Conservation (phyloP, 257 asterid genomes). For the Osmanthus fragrans region DNA sequence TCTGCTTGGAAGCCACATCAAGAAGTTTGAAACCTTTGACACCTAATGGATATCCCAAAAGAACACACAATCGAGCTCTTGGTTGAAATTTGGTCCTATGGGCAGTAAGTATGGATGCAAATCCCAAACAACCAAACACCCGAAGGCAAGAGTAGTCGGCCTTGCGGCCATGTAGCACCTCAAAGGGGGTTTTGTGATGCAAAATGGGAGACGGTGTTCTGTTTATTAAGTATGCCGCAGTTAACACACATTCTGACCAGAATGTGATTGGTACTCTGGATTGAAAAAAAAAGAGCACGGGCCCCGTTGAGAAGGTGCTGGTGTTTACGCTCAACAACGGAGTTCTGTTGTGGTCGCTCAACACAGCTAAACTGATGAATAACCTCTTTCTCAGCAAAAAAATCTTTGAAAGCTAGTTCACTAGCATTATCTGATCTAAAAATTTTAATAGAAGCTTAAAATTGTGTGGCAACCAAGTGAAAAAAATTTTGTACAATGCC, state of each 20-base stretch:
- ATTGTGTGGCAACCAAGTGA: not conserved
- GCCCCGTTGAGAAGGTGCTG: too few relatives aligned
- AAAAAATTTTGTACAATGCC: too few relatives aligned
- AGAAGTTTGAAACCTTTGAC: not conserved
- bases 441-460: not conserved
- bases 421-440: not conserved
- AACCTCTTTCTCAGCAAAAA: not conserved
- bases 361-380: not conserved
- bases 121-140: not conserved
- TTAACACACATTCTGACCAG: too few relatives aligned
- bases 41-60: too few relatives aligned
- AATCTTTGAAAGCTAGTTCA: not conserved
- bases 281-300: too few relatives aligned
- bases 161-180: not conserved
- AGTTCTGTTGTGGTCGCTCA: too few relatives aligned
- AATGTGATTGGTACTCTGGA: too few relatives aligned
- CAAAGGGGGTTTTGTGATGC: not conserved
- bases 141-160: not conserved
- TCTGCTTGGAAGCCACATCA: not conserved
- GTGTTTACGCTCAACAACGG: too few relatives aligned
- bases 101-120: too few relatives aligned
- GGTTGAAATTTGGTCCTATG: too few relatives aligned
- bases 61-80: too few relatives aligned
- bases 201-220: not conserved
- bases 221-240: too few relatives aligned